Evolutionary conservation across 257 asterid genomes (phyloP).

Genomic region (Solanum acaule): DNA sequence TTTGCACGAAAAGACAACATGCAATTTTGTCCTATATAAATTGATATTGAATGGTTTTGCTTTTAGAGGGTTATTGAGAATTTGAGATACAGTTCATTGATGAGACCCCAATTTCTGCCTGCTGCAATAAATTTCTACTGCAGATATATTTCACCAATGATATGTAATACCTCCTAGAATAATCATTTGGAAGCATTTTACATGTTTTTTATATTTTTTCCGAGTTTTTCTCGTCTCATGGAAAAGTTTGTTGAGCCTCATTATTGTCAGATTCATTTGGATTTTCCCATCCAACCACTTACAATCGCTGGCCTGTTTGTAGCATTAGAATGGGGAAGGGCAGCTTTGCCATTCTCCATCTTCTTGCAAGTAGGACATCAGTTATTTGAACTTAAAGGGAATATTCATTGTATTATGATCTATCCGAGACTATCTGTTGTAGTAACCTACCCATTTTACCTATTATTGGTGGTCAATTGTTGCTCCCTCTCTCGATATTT

Average conservation of each 20-base stretch:
- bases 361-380: neutral
- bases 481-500: neutral
- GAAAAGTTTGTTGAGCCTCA: neutral
- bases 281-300: neutral
- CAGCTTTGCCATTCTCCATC: neutral
- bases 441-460: neutral
- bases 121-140: neutral
- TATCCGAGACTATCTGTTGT: neutral
- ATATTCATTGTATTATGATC: neutral
- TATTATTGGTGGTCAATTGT: neutral
- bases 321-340: neutral
- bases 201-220: neutral
- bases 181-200: neutral
- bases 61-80: neutral
- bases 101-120: neutral
- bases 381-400: neutral
- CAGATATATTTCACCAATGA: neutral
- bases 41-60: neutral
- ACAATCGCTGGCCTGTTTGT: too few species aligned
- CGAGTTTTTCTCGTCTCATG: neutral
- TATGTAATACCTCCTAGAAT: neutral
- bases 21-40: neutral
- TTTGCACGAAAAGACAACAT: neutral
- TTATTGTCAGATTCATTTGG: neutral
- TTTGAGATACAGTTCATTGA: neutral